Base-by-base conservation (phyloP, 2,329 filamentous ascomycete species). In the Fusarium sp. region DNA sequence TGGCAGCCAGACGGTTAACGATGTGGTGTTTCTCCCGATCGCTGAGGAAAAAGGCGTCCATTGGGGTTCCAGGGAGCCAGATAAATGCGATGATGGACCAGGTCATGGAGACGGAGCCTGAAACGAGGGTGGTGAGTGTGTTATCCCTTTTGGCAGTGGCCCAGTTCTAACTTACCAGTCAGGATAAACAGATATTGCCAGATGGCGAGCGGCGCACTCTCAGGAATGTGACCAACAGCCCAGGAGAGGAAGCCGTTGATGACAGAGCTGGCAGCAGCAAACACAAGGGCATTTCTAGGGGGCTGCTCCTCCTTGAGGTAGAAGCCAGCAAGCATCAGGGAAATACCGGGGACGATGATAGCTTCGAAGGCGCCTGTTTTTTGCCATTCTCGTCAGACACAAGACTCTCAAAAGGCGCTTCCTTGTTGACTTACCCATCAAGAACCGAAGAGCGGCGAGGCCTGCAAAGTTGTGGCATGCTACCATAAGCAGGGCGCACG, bases 31-130 rank as follows among this genome's bases (percentile, higher is more conserved):
- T 70, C 38, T 72, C 65, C 6, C 59, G 56, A 5, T 68, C 58
- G 2, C 17, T 66, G 15, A 71, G 54, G 54, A 72, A 71, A 6
- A 38, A 38, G 5, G 70, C 68, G 25, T 71, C 62, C 65, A 71
- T 68, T 4, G 70, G 70, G 14, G 69, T 68, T 12, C 62, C 68
- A 6, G 70, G 70, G 8, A 72, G 37, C 25, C 45, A 64, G 11
- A 71, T 38, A 10, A 70, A 66, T 17, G 61, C 50, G 43, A 70
- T 47, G 25, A 66, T 60, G 3, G 70, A 70, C 57, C 65, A 72
- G 3, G 32, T 27, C 60, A 64, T 67, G 17, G 65, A 64, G 27
- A 63, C 47, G n/a, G 58, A 56, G 7, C 64, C 58, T 66, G 10
- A 27, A 35, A 12, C 27, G 4, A 12, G 8, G 27, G 20, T 40